Conservation (phyloP, 2,329 filamentous ascomycete genomes). For the Pestalotiopsis sp. region DNA sequence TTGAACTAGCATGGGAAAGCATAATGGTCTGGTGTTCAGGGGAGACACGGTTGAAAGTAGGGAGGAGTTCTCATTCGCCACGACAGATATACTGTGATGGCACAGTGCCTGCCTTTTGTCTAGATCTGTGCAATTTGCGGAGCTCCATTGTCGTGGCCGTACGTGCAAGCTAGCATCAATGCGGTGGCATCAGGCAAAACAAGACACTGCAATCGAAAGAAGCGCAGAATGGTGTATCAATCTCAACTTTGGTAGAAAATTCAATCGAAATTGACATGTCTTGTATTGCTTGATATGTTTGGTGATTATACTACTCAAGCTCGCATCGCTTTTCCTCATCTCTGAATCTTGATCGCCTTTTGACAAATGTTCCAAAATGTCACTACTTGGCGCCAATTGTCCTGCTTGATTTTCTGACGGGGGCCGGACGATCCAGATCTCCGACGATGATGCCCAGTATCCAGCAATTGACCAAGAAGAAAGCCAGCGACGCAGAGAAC, state of each 20-base stretch:
- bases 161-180: background rate
- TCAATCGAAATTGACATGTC: background rate
- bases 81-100: background rate
- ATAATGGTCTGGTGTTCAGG: slow-evolving; percentile 11
- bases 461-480: slow-evolving; percentile 87
- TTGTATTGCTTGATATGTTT: background rate
- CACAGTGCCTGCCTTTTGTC: background rate
- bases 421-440: slow-evolving; percentile 50
- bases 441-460: slow-evolving; percentile 78
- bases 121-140: background rate
- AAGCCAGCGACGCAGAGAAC: slow-evolving; percentile 73
- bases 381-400: background rate
- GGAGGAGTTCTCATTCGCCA: background rate
- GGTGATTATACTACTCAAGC: background rate
- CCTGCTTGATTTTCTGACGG: background rate
- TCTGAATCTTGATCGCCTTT: background rate
- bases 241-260: slow-evolving; percentile 1
- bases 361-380: background rate
- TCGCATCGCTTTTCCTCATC: background rate
- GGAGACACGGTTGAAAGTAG: background rate
- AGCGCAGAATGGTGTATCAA: background rate
- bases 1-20: slow-evolving; percentile 6
- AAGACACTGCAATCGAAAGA: background rate
- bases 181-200: background rate
- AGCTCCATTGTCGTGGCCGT: background rate